Evolutionary conservation across 2,329 filamentous ascomycete genomes (phyloP).

Genomic region (Cytospora chrysosperma): DNA sequence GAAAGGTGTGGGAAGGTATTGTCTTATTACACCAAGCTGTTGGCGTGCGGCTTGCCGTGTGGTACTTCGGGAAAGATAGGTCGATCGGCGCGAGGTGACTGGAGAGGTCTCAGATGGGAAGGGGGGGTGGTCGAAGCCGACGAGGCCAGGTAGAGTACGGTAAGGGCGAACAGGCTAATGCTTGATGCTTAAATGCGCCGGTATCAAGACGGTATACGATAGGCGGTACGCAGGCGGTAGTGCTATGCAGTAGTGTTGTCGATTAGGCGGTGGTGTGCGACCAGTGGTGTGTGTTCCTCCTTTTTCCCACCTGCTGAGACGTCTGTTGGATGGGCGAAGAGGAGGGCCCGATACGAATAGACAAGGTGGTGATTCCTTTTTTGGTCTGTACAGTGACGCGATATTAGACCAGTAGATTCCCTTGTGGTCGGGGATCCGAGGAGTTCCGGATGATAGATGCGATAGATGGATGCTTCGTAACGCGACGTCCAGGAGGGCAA

Average conservation of each 20-base stretch:
- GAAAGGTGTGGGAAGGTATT: slow-evolving; percentile 20
- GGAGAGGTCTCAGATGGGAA: slow-evolving; percentile 22
- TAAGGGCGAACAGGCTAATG: slow-evolving; percentile 7
- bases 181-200: slow-evolving; percentile 17
- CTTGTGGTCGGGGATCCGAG: slow-evolving; percentile 5
- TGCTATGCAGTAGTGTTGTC: neutral
- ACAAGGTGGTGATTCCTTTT: neutral
- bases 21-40: slow-evolving; percentile 23
- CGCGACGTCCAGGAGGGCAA: neutral
- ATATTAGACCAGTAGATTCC: slow-evolving; percentile 20
- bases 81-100: slow-evolving; percentile 22
- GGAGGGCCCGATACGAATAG: slow-evolving; percentile 12
- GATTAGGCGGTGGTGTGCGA: slow-evolving; percentile 14
- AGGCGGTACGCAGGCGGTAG: slow-evolving; percentile 2
- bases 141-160: slow-evolving; percentile 18
- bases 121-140: slow-evolving; percentile 9
- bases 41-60: slow-evolving; percentile 22
- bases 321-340: slow-evolving; percentile 5
- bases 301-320: slow-evolving; percentile 18
- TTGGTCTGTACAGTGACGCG: slow-evolving; percentile 4
- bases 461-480: neutral
- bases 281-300: slow-evolving; percentile 17
- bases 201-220: slow-evolving; percentile 7
- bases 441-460: slow-evolving; percentile 1
- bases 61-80: slow-evolving; percentile 11